Evolutionary conservation across 2,329 filamentous ascomycete species (phyloP), one percentile per base, ranked within the genome.

Genomic region (Neofusicoccum parvum): DNA sequence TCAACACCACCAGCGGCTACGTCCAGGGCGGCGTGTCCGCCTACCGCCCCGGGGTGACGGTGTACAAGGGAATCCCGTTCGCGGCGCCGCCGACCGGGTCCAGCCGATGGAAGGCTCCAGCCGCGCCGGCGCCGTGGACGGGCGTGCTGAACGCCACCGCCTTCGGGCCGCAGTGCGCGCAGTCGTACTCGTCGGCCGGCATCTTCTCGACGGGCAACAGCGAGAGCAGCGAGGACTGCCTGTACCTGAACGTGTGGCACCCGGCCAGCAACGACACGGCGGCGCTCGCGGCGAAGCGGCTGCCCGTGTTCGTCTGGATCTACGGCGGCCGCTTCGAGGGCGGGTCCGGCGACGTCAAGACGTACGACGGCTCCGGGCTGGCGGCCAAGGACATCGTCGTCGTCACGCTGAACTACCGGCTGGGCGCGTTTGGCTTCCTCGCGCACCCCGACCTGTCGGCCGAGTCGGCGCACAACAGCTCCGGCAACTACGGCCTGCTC

Each of bases 281-380:
- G 5, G 2, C 15, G 45, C 2, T 41, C 36, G n/a, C 4, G 17
- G 53, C 51, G 46, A 49, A 51, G 37, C 49, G 51, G 4, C 43
- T 69, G 1, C 70, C 78, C 0, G 82, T 85, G 0, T 67, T 85
- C 1, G 79, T 85, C 3, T 84, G 79, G 79, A 82, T 85, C 45
- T 82, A 84, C 68, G 83, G 83, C 14, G 49, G 62, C 15, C 49
- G 49, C 23, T 56, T 64, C 39, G 50, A 54, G 1, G 49, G 37
- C 23, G 49, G 62, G 15, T 54, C 49, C 3, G 50, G 23, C 34
- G 63, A 51, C 11, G 45, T 65, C 20, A 68, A 64, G 15, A 66
- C 58, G 51, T 77, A 74, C 72, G 68, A 75, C 11, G 51, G 62
- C 1, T 58, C 62, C 15, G 39, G 50, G 3, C 41, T 64, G 23